Evolutionary conservation across 306 rosid genomes (phyloP).

Genomic region (Corylus americana): DNA sequence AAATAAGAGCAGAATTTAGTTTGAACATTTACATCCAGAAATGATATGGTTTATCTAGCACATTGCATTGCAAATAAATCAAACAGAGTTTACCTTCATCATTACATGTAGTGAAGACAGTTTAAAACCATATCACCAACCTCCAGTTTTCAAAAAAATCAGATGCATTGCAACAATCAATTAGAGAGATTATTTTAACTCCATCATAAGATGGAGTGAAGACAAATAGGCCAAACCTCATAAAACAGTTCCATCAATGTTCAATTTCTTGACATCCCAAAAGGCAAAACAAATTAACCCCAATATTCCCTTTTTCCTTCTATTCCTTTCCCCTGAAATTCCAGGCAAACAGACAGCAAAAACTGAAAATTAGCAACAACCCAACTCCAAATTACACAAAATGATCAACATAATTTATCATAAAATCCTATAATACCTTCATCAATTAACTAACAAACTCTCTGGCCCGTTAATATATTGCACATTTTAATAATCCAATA

Average conservation of each 20-base stretch:
- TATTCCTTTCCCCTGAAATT: background rate
- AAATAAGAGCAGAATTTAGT: too few species aligned
- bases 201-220: background rate
- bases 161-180: background rate
- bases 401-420: background rate
- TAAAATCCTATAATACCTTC: background rate
- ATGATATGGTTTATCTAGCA: background rate
- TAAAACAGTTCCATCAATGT: background rate
- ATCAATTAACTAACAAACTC: background rate
- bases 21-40: background rate
- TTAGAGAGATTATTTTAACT: background rate
- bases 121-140: background rate
- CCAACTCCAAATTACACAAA: background rate
- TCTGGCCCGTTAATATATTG: background rate
- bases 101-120: background rate
- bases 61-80: background rate
- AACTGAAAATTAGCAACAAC: background rate
- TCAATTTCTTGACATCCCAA: background rate
- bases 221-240: background rate
- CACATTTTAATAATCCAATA: background rate
- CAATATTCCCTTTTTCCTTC: background rate
- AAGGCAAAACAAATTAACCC: background rate
- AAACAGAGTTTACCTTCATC: background rate
- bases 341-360: background rate
- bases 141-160: background rate